Evolutionary conservation across 1,284 basidiomycete genomes (phyloP), one percentile per base, ranked within the genome.

Genomic region (Rugosomyces carneus): DNA sequence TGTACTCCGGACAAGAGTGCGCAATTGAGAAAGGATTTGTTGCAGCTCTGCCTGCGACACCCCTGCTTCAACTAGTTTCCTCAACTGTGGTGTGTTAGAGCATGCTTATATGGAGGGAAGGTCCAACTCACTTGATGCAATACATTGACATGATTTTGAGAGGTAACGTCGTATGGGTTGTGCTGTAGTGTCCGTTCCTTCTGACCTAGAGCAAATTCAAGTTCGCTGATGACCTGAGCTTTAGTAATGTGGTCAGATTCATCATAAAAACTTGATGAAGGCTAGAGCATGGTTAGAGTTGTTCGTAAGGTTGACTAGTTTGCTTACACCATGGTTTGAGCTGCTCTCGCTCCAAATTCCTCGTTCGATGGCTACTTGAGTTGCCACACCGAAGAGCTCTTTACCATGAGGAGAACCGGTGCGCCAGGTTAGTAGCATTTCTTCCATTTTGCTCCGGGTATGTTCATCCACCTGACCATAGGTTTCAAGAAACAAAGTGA

Each of bases 381-480:
- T 72, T 2, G 78, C 76, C 21, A 79, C 68, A 31, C 89, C 87
- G 60, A 94, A 97, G 1, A 97, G 71, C 60, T 93, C 88, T 48
- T 79, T 78, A n/a, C 86, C 80, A 39, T 74, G 74, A 1, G 86
- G 84, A 8, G 85, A 83, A 27, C 89, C 89, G 26, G 81, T 87
- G 24, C 92, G 77, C 93, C 93, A 97, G 7, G 93, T 93, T 31
- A 89, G 68, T 15, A 96, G 77, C 82, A 97, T 91, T 65, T 97
- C 93, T 60, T 94, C 91, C 88, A 97, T 93, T 67, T 95, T 96
- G 62, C 81, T 79, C 51, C 87, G 84, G 5, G 89, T 95, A 29
- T 70, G 68, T 32, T 81, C 81, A 61, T 95, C 92, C 52, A 94
- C 91, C 55, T 81, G 76, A 45, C 77, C 75, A 66, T 96, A 95